Conservation (phyloP, 352 stramenopile genomes). For the Phytophthora pluvialis region DNA sequence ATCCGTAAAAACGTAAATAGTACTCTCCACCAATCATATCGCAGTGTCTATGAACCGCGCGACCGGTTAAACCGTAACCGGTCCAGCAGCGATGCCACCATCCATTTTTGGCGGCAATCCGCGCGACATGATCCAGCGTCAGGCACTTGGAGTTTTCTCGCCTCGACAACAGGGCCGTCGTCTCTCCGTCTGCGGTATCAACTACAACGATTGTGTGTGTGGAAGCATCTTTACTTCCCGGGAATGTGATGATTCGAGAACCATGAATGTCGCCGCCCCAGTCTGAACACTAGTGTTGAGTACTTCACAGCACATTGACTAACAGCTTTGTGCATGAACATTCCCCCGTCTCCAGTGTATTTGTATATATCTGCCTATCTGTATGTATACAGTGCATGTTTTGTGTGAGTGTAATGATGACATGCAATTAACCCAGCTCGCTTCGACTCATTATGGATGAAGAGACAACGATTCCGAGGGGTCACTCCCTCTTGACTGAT, state of each 20-base stretch:
- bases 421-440: constrained; percentile 87
- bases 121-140: neutral
- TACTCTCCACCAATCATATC: constrained; percentile 12
- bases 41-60: constrained; percentile 5
- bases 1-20: constrained; percentile 9
- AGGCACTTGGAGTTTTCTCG: constrained; percentile 24
- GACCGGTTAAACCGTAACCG: constrained; percentile 32
- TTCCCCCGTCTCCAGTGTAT: constrained; percentile 46
- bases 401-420: constrained; percentile 87
- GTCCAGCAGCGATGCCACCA: constrained; percentile 25
- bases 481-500: constrained; percentile 91
- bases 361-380: constrained; percentile 19
- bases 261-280: constrained; percentile 91
- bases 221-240: constrained; percentile 14
- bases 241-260: constrained; percentile 89
- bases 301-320: constrained; percentile 79
- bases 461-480: constrained; percentile 89
- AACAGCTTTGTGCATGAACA: constrained; percentile 89
- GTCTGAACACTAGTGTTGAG: constrained; percentile 86
- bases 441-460: constrained; percentile 88
- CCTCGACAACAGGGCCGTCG: constrained; percentile 13
- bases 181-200: neutral
- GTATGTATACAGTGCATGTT: constrained; percentile 5
- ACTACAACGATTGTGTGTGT: constrained; percentile 14
- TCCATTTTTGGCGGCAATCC: constrained; percentile 21